These are phyloP conservation scores for Oryza officinalis DNA, from an alignment of 176 grass and related monocot genomes.

Conservation along the genomic window DNA sequence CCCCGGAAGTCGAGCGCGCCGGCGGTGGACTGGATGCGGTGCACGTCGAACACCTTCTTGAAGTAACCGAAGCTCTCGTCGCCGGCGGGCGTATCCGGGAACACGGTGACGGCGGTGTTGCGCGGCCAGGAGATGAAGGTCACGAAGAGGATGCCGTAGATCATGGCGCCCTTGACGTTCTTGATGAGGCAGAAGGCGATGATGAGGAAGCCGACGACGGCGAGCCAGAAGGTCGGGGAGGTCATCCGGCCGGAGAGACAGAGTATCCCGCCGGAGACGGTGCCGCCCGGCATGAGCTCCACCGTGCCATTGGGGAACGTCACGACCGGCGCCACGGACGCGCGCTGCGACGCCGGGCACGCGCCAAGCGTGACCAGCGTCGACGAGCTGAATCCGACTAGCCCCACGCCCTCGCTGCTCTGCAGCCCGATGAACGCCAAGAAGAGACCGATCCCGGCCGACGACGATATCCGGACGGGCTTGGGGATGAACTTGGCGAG, in stretches of 20 bases:
- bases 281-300: slow-evolving; percentile 55
- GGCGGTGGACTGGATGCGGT: slow-evolving; percentile 64
- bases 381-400: slow-evolving; percentile 63
- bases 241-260: slow-evolving; percentile 72
- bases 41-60: slow-evolving; percentile 73
- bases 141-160: slow-evolving; percentile 81
- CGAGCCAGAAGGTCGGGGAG: slow-evolving; percentile 81
- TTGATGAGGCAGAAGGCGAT: slow-evolving; percentile 82
- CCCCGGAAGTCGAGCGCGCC: slow-evolving; percentile 70
- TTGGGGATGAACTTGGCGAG: slow-evolving; percentile 61
- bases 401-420: slow-evolving; percentile 58
- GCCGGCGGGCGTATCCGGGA: slow-evolving; percentile 60
- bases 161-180: slow-evolving; percentile 70
- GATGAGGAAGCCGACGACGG: slow-evolving; percentile 65
- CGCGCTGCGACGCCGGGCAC: slow-evolving; percentile 62
- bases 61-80: slow-evolving; percentile 65
- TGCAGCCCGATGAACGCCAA: slow-evolving; percentile 74
- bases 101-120: slow-evolving; percentile 59
- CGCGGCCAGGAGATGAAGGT: slow-evolving; percentile 77
- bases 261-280: slow-evolving; percentile 55
- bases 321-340: slow-evolving; percentile 56
- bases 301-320: slow-evolving; percentile 73
- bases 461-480: slow-evolving; percentile 61
- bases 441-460: slow-evolving; percentile 73
- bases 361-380: slow-evolving; percentile 75